These are phyloP conservation scores for Venturia nashicola DNA, from an alignment of 2,329 filamentous ascomycete genomes.

Conservation along the genomic window DNA sequence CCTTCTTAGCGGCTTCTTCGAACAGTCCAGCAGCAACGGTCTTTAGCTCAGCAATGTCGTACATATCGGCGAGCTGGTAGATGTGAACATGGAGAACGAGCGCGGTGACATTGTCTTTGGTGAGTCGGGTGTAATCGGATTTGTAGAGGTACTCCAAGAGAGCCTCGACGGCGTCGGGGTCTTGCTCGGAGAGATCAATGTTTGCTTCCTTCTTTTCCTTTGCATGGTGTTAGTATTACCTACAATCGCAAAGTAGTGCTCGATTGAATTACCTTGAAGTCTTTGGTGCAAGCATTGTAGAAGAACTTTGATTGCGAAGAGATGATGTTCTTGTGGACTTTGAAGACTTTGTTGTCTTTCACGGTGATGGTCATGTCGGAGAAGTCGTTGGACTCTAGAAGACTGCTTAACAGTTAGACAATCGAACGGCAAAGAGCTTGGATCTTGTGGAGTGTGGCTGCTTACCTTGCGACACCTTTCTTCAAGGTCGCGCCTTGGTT, in stretches of 20 bases:
- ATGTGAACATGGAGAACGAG: background rate
- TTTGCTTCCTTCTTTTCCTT: background rate
- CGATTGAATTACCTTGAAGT: background rate
- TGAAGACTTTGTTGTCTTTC: conserved; percentile 2
- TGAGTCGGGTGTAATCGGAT: background rate
- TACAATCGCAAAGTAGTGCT: background rate
- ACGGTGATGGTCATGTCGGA: conserved; percentile 3
- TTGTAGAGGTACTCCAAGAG: background rate
- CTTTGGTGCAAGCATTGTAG: background rate
- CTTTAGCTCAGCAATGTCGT: background rate
- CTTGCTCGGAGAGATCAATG: conserved; percentile 2
- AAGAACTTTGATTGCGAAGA: conserved; percentile 5
- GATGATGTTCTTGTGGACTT: background rate
- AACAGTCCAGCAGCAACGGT: background rate
- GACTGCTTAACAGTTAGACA: background rate
- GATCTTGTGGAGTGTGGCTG: background rate
- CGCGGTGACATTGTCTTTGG: background rate
- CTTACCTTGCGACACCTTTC: background rate
- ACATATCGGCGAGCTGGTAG: background rate
- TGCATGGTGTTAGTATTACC: background rate
- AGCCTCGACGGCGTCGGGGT: background rate
- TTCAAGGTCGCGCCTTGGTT: background rate
- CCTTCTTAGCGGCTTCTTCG: background rate
- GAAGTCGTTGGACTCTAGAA: background rate
- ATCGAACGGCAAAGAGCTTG: background rate